These are phyloP conservation scores for Cynara cardunculus DNA, from an alignment of 129 eudicot genomes.

Conservation along the genomic window DNA sequence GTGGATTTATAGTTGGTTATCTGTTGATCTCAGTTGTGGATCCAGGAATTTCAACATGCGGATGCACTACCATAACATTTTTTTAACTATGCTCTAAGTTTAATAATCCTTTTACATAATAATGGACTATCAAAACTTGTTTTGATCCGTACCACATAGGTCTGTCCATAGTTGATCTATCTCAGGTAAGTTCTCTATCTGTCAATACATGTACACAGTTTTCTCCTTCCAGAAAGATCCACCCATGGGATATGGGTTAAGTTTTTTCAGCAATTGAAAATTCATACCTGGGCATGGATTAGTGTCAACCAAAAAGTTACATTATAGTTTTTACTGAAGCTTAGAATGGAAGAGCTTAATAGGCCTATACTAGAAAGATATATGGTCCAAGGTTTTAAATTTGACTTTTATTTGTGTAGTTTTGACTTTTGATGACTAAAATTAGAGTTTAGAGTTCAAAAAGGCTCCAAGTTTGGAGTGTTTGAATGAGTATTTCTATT, in stretches of 20 bases:
- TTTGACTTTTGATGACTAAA: constrained; percentile 5
- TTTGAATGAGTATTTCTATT: neutral
- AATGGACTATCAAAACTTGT: neutral
- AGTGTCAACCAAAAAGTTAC: neutral
- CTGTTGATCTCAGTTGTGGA: neutral
- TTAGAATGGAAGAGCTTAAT: neutral
- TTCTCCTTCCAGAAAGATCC: neutral
- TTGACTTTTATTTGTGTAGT: neutral
- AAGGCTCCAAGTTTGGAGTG: neutral
- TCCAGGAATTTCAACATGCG: neutral
- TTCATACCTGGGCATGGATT: neutral
- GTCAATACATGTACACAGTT: neutral
- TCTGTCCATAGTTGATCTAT: neutral
- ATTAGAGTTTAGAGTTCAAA: neutral
- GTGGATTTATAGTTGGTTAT: too few relatives aligned
- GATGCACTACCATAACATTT: neutral
- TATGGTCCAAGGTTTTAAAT: neutral
- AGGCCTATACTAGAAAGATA: neutral
- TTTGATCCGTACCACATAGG: neutral
- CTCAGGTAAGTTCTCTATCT: neutral
- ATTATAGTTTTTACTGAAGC: neutral
- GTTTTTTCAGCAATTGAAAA: neutral
- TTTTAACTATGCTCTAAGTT: neutral
- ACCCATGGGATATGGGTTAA: neutral
- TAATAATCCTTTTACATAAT: neutral